Evolutionary conservation across 2,329 filamentous ascomycete species (phyloP).

Genomic region (Neurospora crassa): DNA sequence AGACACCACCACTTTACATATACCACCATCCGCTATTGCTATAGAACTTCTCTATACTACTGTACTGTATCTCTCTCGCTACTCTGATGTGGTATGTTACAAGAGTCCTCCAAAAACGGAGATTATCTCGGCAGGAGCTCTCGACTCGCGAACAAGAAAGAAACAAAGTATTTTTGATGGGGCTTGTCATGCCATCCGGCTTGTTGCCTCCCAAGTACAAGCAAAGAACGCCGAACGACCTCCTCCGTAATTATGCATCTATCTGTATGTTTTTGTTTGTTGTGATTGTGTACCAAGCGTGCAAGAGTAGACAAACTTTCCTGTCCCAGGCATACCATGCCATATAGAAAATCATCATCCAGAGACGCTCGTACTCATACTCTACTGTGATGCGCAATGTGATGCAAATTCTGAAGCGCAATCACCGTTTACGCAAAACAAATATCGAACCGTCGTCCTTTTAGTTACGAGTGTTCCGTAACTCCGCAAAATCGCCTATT

Average conservation of each 20-base stretch:
- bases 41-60: background rate
- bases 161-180: background rate
- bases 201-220: background rate
- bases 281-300: too few species aligned
- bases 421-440: background rate
- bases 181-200: background rate
- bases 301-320: background rate
- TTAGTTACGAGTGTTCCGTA: background rate
- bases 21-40: background rate
- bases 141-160: background rate
- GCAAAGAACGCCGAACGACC: background rate
- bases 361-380: background rate
- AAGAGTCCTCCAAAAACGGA: background rate
- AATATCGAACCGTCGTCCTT: background rate
- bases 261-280: background rate
- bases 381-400: background rate
- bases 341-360: background rate
- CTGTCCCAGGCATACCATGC: background rate
- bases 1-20: background rate
- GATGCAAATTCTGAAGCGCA: background rate
- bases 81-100: background rate
- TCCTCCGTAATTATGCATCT: background rate
- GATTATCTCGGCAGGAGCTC: background rate
- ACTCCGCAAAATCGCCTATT: background rate
- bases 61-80: background rate